These are phyloP conservation scores for Flaveria bidentis DNA, from an alignment of 129 eudicot species.

Conservation along the genomic window DNA sequence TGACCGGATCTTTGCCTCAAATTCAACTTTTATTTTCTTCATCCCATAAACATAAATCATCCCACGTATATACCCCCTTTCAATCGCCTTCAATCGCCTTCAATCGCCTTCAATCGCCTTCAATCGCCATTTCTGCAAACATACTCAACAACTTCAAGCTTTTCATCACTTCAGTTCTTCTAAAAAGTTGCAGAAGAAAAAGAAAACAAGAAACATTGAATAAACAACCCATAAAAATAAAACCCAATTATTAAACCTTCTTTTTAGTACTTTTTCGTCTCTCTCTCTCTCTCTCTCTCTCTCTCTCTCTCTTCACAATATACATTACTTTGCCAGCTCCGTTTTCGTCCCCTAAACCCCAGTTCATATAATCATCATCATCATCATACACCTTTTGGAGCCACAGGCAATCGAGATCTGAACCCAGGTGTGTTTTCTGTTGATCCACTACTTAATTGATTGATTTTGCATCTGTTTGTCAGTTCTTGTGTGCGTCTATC, in stretches of 20 bases:
- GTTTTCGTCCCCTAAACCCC: conserved; percentile 22
- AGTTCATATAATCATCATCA: conserved; percentile 25
- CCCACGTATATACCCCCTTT: conserved; percentile 13
- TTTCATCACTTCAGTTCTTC: conserved; percentile 12
- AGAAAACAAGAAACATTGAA: conserved; percentile 2
- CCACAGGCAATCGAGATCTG: conserved; percentile 36
- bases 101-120: conserved; percentile 13
- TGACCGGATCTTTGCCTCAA: conserved; percentile 40
- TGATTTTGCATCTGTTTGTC: conserved; percentile 4
- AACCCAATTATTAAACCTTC: conserved; percentile 38
- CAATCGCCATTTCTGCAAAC: conserved; percentile 5
- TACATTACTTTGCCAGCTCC: conserved; percentile 42
- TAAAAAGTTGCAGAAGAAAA: conserved; percentile 19
- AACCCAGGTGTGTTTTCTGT: conserved; percentile 26
- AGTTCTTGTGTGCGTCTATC: conserved; percentile 22
- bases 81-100: conserved; percentile 13
- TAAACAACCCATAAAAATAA: conserved; percentile 5
- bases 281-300: conserved; percentile 28
- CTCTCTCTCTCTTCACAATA: conserved; percentile 15
- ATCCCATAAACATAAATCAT: neutral
- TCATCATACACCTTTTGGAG: conserved; percentile 9
- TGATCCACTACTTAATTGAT: neutral
- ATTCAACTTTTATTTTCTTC: conserved; percentile 15
- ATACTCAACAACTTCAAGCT: conserved; percentile 12
- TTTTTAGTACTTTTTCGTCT: conserved; percentile 35